These are phyloP conservation scores for Phylloboletellus chloephorus DNA, from an alignment of 1,284 basidiomycete species.

Conservation along the genomic window DNA sequence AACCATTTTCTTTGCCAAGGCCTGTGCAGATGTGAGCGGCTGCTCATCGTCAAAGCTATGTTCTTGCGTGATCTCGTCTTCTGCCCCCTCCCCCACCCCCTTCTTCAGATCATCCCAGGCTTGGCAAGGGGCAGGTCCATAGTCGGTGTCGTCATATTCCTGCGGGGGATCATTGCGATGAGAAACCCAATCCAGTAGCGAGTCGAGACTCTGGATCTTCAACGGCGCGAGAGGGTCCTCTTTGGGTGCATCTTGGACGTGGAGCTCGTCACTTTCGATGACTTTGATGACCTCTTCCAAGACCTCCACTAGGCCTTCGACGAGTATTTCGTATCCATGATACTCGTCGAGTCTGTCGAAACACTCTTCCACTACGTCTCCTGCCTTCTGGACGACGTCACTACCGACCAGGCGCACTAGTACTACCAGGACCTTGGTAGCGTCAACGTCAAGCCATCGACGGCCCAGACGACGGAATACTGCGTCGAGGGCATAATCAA, in stretches of 20 bases:
- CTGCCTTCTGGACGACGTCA: constrained; percentile 79
- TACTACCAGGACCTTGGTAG: constrained; percentile 73
- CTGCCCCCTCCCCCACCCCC: constrained; percentile 26
- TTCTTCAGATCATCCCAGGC: constrained; percentile 42
- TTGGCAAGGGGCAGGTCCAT: constrained; percentile 57
- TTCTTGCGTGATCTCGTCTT: constrained; percentile 19
- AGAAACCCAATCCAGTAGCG: constrained; percentile 61
- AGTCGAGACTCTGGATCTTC: constrained; percentile 34
- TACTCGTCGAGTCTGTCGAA: constrained; percentile 92
- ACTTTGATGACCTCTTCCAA: constrained; percentile 70
- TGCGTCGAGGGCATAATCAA: constrained; percentile 89
- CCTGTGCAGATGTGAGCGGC: constrained; percentile 64
- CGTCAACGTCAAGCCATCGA: constrained; percentile 72
- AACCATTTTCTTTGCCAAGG: constrained; percentile 77
- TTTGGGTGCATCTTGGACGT: constrained; percentile 14
- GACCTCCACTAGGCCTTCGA: constrained; percentile 86
- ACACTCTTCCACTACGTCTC: constrained; percentile 91
- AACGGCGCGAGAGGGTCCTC: constrained; percentile 18
- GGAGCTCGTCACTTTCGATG: constrained; percentile 50
- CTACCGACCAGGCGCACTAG: constrained; percentile 81
- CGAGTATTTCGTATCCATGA: constrained; percentile 82
- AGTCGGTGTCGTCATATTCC: constrained; percentile 41
- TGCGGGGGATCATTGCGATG: constrained; percentile 39
- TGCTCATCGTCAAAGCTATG: constrained; percentile 36
- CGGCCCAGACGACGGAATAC: constrained; percentile 77